Base-by-base conservation (phyloP, 805 yeast genomes). In the Cyberlindnera galapagoensis region DNA sequence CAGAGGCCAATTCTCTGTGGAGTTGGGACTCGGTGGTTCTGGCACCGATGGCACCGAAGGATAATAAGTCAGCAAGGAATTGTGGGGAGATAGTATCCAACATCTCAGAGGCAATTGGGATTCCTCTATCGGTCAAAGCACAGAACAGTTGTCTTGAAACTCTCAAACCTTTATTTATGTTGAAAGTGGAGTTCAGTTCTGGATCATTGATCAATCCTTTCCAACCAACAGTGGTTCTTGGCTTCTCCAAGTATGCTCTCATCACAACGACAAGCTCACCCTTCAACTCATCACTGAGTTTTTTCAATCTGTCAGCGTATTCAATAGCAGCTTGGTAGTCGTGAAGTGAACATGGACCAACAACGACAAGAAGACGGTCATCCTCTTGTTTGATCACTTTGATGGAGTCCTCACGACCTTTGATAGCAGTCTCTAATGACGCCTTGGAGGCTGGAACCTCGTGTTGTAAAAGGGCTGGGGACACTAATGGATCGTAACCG, bases 161-260 rank as follows among this genome's bases (percentile, higher is more conserved):
- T 51, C 86, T 76, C 44, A 90, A 70, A 52, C 98, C 98, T 64
- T 86, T 85, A 74, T 90, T 90, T 59, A 90, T 92, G 59, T 90
- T 81, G 75, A 81, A 92, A 30, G 96, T 69, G 53, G 83, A 82
- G 62, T 90, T 85, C 40, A 90, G 75, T 53, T 90, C 95, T 28
- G 98, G 98, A 62, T 90, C 98, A 60, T 90, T 90, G 57, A 90
- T 87, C 52, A 90, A 69, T 51, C 98, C 98, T 64, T 90, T 90
- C 98, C 98, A 90, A 44, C 98, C 98, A 34, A 90, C 97, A 16
- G 97, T 90, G 43, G 98, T 90, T 69, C 98, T 81, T 52, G 98
- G 98, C 64, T 90, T 90, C 65, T 90, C 98, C 47, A 90, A 71
- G 71, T 90, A 90, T 6, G 97, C 97, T 67, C 98, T 81, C 98